A percentile compares a stretch with the other conserved stretches of the same genome.
Evolutionary conservation across 176 grass and related monocot species (phyloP).

Genomic region (Cenchrus fungigraminus): DNA sequence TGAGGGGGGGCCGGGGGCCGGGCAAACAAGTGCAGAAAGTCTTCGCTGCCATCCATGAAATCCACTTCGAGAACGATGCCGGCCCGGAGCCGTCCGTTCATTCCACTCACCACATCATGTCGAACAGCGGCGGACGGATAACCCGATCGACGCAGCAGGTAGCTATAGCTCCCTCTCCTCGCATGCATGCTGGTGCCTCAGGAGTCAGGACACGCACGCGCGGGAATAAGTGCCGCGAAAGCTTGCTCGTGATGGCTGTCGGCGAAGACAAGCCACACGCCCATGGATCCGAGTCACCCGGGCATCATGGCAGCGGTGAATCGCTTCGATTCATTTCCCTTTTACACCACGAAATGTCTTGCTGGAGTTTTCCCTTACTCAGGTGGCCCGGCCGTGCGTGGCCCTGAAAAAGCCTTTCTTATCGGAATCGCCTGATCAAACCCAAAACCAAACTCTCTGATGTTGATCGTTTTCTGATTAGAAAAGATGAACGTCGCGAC

Average conservation of each 20-base stretch:
- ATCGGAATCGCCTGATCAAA: background rate
- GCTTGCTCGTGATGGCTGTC: slow-evolving; percentile 45
- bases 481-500: background rate
- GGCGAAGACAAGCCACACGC: background rate
- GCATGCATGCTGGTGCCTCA: slow-evolving; percentile 16
- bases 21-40: background rate
- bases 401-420: slow-evolving; percentile 6
- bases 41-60: background rate
- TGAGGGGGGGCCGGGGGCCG: no score
- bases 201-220: slow-evolving; percentile 5
- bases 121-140: background rate
- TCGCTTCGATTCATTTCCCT: background rate
- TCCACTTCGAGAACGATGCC: slow-evolving; percentile 40
- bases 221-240: slow-evolving; percentile 16
- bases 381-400: background rate
- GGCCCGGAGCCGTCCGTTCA: background rate
- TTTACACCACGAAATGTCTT: slow-evolving; percentile 27
- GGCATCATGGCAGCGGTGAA: slow-evolving; percentile 31
- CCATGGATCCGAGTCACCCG: background rate
- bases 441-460: background rate
- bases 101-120: slow-evolving; percentile 2
- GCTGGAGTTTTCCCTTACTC: background rate
- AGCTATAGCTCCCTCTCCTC: background rate
- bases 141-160: background rate
- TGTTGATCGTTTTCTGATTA: background rate